Evolutionary conservation across 768 basidiomycete genomes (phyloP), one percentile per base, ranked within the genome.

Genomic region (Strobilomyces dryophilus): DNA sequence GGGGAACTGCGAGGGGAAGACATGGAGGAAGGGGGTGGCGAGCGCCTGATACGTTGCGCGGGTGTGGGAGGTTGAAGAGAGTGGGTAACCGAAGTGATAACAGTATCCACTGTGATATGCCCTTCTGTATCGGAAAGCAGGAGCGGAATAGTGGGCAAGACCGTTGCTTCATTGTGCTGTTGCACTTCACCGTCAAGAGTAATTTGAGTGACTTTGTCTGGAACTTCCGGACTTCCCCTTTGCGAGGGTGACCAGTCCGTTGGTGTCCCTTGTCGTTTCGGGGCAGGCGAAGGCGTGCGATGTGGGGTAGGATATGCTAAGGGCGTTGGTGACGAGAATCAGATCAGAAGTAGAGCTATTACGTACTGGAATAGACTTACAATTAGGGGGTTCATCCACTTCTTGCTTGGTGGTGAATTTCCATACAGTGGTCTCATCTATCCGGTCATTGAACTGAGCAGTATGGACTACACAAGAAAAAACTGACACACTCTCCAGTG

Each of bases 231-330:
- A 49, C 58, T 69, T 8, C 63, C 61, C 18, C 56, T 57, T 10
- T 51, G 45, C 10, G 69, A 69, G 32, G 43, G 49, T 9, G 69
- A 65, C 68, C 68, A 69, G 26, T 67, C 50, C n/a, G 69, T 57
- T n/a, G 68, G 70, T 6, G 68, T 69, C 29, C 60, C 65, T 56
- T 60, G 61, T 12, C 21, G 29, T 31, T 26, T 29, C n/a, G 56
- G 35, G 21, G 50, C 31, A 9, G 52, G 53, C 8, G 56, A 49
- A 24, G 54, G 51, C n/a, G 54, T 58, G 32, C 49, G 57, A 35
- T 15, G 40, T 29, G 53, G n/a, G 5, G 37, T 27, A 8, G 49
- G 49, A 27, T 14, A 31, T 44, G 9, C 45, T 27, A n/a, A 31
- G 27, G 34, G 18, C 34, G 4, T 10, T 17, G 20, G 6, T 45